A percentile compares a stretch with the other conserved stretches of the same genome.
Conservation (phyloP, 805 yeast species). For the Candida sonorensis region DNA sequence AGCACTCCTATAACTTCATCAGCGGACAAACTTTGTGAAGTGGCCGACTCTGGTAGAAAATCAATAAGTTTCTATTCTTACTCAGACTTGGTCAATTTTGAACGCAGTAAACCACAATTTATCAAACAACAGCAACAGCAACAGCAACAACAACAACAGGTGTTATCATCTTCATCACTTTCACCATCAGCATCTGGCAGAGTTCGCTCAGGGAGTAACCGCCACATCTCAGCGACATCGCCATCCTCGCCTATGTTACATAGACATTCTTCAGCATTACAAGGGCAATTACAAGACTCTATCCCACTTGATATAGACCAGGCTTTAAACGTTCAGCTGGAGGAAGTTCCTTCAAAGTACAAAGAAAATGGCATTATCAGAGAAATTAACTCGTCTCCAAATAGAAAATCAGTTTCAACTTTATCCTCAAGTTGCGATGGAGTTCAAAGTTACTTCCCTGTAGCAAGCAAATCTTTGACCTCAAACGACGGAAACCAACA, state of each 20-base stretch:
- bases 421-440: constrained; percentile 2
- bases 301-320: no score
- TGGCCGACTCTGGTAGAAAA: constrained; percentile 15
- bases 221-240: neutral
- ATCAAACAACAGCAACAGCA: no score
- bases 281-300: constrained; percentile 1
- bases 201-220: no score
- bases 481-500: no score
- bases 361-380: no score
- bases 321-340: no score
- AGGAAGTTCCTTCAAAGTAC: no score
- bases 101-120: constrained; percentile 7
- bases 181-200: neutral
- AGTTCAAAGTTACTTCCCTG: neutral
- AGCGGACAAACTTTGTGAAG: neutral
- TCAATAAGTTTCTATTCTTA: constrained; percentile 28
- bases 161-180: neutral
- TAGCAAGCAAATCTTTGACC: neutral
- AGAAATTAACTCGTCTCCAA: no score
- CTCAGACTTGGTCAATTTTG: constrained; percentile 25
- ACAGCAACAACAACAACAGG: no score
- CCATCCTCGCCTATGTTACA: neutral
- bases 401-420: no score
- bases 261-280: neutral
- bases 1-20: neutral